These are phyloP conservation scores for Fusarium coicis DNA, from an alignment of 2,329 filamentous ascomycete genomes.

Conservation along the genomic window DNA sequence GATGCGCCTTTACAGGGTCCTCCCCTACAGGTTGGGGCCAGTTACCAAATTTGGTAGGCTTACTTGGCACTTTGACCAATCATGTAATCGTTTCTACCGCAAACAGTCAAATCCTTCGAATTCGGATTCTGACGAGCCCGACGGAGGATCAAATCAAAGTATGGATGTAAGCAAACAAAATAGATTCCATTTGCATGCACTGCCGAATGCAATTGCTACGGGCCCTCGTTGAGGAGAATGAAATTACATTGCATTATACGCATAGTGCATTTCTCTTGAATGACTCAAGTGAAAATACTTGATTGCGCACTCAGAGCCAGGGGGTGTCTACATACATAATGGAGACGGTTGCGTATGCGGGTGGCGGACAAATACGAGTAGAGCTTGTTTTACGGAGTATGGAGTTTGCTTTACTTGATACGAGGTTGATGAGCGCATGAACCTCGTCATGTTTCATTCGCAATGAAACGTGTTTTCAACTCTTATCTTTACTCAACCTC, in stretches of 20 bases:
- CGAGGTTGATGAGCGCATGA: constrained; percentile 24
- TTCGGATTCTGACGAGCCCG: neutral
- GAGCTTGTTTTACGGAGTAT: constrained; percentile 24
- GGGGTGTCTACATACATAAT: constrained; percentile 9
- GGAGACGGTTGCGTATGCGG: constrained; percentile 32
- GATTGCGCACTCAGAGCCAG: neutral
- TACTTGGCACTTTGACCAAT: constrained; percentile 16
- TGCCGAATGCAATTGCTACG: neutral
- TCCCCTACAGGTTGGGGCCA: constrained; percentile 8
- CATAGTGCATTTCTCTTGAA: neutral
- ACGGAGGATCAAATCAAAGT: neutral
- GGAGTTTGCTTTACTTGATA: constrained; percentile 31
- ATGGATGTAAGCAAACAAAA: neutral
- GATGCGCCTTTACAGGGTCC: constrained; percentile 30
- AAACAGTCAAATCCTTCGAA: constrained; percentile 17
- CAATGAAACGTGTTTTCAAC: constrained; percentile 29
- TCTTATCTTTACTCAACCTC: neutral
- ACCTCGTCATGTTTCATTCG: constrained; percentile 28
- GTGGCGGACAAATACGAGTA: constrained; percentile 25
- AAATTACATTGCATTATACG: neutral
- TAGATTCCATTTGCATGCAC: neutral
- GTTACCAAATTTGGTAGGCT: constrained; percentile 33
- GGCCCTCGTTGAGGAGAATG: neutral
- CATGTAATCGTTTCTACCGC: neutral
- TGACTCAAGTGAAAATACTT: constrained; percentile 15